Evolutionary conservation across 2,329 filamentous ascomycete genomes (phyloP).

Genomic region (Claviceps maximensis): DNA sequence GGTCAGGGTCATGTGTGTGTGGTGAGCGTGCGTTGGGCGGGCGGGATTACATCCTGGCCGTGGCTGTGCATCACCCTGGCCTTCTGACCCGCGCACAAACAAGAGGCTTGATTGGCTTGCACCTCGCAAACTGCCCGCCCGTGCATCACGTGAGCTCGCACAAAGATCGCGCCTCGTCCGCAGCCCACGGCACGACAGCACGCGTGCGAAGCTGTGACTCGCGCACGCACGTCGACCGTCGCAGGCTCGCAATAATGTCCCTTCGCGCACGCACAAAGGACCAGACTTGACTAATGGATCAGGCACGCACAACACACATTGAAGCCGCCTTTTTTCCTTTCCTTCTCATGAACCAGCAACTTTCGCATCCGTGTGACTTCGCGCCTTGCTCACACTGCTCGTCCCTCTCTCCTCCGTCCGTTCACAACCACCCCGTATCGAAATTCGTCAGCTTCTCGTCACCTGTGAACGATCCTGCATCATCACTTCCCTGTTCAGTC

Average conservation of each 20-base stretch:
- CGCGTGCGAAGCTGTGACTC: conserved; percentile 11
- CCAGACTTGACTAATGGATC: too few species aligned
- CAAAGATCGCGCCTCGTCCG: conserved; percentile 17
- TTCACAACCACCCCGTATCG: not conserved
- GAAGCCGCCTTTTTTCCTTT: not conserved
- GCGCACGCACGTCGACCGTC: not conserved
- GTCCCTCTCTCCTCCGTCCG: too few species aligned
- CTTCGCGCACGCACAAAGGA: not conserved
- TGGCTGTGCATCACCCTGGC: too few species aligned
- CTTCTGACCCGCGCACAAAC: not conserved
- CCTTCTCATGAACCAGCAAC: too few species aligned
- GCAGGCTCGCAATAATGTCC: not conserved
- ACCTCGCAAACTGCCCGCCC: conserved; percentile 18
- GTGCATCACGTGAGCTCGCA: conserved; percentile 24
- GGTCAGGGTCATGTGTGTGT: too few species aligned
- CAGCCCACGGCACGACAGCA: conserved; percentile 1
- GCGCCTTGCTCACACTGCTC: not conserved
- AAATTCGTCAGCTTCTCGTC: not conserved
- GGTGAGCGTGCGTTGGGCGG: too few species aligned
- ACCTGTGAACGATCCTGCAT: not conserved
- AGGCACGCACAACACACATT: not conserved
- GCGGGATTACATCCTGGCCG: too few species aligned
- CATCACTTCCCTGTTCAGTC: not conserved
- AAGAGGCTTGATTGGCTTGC: not conserved
- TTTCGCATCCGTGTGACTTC: too few species aligned